These are phyloP conservation scores for Stenocarpella maydis DNA, from an alignment of 2,329 filamentous ascomycete genomes.

Conservation along the genomic window DNA sequence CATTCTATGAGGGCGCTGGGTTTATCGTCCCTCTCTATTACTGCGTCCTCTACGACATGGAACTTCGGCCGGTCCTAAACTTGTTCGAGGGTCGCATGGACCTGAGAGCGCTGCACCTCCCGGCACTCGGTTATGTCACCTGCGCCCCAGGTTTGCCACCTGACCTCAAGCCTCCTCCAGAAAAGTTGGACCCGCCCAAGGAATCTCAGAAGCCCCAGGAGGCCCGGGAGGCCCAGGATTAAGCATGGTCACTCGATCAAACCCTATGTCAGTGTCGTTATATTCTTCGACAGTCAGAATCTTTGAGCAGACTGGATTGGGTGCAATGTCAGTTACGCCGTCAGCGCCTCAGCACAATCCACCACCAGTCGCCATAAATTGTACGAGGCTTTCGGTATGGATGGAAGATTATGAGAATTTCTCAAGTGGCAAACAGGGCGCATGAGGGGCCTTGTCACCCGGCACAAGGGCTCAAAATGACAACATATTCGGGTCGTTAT, in stretches of 20 bases:
- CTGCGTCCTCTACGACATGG: conserved; percentile 1
- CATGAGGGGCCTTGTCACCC: too few species aligned
- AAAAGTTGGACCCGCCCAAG: too few species aligned
- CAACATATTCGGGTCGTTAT: too few species aligned
- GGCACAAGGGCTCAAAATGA: too few species aligned
- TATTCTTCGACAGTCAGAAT: background rate
- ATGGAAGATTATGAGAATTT: background rate
- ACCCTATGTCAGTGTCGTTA: background rate
- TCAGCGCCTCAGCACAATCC: background rate
- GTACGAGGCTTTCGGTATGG: background rate
- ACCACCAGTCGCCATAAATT: background rate
- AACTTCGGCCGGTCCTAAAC: background rate
- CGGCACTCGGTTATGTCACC: background rate
- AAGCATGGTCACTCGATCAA: too few species aligned
- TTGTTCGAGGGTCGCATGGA: too few species aligned
- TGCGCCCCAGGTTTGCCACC: too few species aligned
- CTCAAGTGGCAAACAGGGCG: background rate
- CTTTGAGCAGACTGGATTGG: background rate
- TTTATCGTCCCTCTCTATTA: background rate
- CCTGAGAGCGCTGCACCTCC: background rate
- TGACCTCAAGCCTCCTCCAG: too few species aligned
- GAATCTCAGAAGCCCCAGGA: too few species aligned
- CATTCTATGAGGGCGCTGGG: too few species aligned
- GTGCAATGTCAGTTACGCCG: background rate
- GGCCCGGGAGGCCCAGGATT: too few species aligned